Conservation (phyloP, 163 green algal genomes). For the Chloroidium sp. region DNA sequence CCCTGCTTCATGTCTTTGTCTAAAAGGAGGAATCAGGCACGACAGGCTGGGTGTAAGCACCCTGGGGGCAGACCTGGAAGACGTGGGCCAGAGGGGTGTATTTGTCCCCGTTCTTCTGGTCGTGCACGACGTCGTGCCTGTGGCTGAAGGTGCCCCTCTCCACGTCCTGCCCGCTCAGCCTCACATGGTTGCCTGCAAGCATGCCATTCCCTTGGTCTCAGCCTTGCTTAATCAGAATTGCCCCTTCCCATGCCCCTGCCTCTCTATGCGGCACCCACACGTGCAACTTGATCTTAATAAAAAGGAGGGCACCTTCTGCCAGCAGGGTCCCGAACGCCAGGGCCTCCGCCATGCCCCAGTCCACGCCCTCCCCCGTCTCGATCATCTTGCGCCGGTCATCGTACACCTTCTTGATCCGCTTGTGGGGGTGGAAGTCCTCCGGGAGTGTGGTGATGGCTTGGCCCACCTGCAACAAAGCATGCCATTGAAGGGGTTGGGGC, state of each 20-base stretch:
- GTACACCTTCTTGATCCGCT: constrained; percentile 88
- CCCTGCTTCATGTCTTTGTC: no score
- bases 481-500: no score
- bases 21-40: no score
- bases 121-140: constrained; percentile 81
- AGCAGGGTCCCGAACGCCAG: constrained; percentile 96
- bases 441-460: constrained; percentile 74
- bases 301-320: constrained; percentile 56
- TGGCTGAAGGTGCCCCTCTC: constrained; percentile 97
- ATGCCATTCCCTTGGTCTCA: no score
- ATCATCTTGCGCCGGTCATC: constrained; percentile 74
- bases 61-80: constrained; percentile 24
- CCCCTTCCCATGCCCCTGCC: constrained; percentile 96
- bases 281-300: constrained; percentile 7
- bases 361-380: constrained; percentile 54
- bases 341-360: constrained; percentile 94
- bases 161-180: constrained; percentile 94
- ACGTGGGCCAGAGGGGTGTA: constrained; percentile 83
- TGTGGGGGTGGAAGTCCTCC: constrained; percentile 74
- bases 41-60: no score
- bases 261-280: constrained; percentile 93
- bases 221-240: constrained; percentile 21
- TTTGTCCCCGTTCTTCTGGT: constrained; percentile 74
- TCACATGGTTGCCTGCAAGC: constrained; percentile 84
- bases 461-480: constrained; percentile 45